Base-by-base conservation (phyloP, 2,329 filamentous ascomycete genomes). In the Lachnellula arida region DNA sequence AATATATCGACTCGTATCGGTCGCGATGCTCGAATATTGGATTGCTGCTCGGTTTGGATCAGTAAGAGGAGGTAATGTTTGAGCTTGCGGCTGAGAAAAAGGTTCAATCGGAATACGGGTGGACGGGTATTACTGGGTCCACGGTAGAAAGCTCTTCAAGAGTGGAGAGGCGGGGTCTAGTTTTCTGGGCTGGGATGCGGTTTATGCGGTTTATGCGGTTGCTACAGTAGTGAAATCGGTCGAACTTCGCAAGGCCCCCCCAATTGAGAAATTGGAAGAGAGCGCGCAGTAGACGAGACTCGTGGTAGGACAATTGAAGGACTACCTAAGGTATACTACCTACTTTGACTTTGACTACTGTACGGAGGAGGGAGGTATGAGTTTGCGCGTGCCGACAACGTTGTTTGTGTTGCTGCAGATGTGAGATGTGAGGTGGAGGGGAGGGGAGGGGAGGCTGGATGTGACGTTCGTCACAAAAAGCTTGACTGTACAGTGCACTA, bases 381-480 rank as follows among this genome's bases (percentile, higher is more conserved):
- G 53, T 28, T 47, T 32, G 59, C 58, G 60, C 60, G 60, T 63
- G 60, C 60, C 54, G 61, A 58, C 58, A 60, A 56, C 55, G 57
- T 62, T 60, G 56, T 54, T 47, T 46, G 50, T 56, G 61, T 62
- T 58, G 57, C 60, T 48, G 54, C n/a, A 19, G n/a, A 28, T n/a
- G 17, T 34, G 44, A 39, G 19, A 25, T 14, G n/a, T 47, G 39
- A 34, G 17, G 49, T n/a, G n/a, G n/a, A n/a, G n/a, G n/a, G n/a
- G n/a, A 22, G 17, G 15, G n/a, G 2, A 35, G 23, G 46, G 17
- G 32, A 46, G 43, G 14, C 23, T 32, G 44, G 32, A 14, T 15
- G n/a, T 1, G n/a, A 8, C 23, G 44, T 47, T 47, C 23, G 44
- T 47, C 44, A 47, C 44, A 47, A 32, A 47, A 14, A 22, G 22